phyloP scores from a whole-genome alignment of 2,329 filamentous ascomycete species.

The Calonectria naviculata region DNA sequence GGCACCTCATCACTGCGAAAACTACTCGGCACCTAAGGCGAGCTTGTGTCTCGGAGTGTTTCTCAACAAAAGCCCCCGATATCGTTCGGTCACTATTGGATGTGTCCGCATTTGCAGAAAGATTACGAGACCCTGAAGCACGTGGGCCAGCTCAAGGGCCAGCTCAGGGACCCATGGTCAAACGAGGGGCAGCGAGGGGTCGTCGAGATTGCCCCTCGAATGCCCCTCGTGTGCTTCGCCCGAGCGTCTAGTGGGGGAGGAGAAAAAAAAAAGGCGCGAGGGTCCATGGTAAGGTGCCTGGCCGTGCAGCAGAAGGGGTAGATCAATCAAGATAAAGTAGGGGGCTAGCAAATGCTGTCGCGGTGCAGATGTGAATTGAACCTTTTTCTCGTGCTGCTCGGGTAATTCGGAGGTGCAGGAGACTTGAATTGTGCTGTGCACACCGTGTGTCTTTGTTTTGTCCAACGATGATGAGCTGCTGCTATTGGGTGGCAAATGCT shows the following conservation, averaged over 20 bases:
- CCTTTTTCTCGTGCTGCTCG: not conserved
- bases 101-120: not conserved
- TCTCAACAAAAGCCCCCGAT: slow-evolving; percentile 19
- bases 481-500: not conserved
- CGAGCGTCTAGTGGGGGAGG: not conserved
- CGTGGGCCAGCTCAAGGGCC: slow-evolving; percentile 1
- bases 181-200: slow-evolving; percentile 4
- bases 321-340: slow-evolving; percentile 3
- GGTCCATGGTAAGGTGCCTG: not conserved
- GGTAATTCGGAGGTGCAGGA: not conserved
- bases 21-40: not conserved
- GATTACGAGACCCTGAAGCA: slow-evolving; percentile 7
- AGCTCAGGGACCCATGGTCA: not conserved
- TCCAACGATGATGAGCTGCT: not conserved
- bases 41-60: slow-evolving; percentile 4
- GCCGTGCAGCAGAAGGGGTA: not conserved
- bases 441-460: not conserved
- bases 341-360: not conserved
- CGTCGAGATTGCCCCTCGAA: not conserved
- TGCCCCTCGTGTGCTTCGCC: slow-evolving; percentile 10
- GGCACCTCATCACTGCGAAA: not conserved
- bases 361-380: not conserved
- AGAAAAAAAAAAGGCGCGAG: not conserved
- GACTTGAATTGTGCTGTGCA: not conserved
- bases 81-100: slow-evolving; percentile 17